Conservation (phyloP, 768 basidiomycete species). For the Royoungia palumana region DNA sequence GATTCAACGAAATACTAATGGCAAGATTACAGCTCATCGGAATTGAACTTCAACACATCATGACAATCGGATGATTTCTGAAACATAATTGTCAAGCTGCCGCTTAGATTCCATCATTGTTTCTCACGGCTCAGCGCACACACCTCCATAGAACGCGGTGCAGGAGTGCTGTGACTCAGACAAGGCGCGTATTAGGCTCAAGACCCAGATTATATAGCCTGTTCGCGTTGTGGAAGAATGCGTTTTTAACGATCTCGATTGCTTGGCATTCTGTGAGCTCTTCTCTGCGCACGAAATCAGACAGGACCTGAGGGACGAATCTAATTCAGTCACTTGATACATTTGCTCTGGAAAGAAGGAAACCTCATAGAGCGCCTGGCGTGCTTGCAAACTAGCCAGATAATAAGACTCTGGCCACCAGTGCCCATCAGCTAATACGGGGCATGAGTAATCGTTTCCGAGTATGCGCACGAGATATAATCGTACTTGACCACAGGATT, state of each 20-base stretch:
- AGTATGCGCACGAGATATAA: not conserved
- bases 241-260: conserved; percentile 47
- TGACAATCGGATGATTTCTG: no score
- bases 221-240: conserved; percentile 68
- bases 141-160: no score
- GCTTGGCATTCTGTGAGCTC: conserved; percentile 59
- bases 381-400: conserved; percentile 61
- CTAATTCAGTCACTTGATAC: conserved; percentile 51
- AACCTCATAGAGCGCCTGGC: conserved; percentile 59
- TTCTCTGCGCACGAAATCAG: conserved; percentile 42
- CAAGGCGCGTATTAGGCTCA: conserved; percentile 23
- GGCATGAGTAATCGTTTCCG: not conserved
- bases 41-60: no score
- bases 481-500: conserved; percentile 75
- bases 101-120: no score
- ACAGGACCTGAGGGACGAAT: conserved; percentile 55
- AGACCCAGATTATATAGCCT: conserved; percentile 57
- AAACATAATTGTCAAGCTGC: no score
- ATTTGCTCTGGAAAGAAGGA: conserved; percentile 2
- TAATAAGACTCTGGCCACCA: conserved; percentile 79
- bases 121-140: no score
- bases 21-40: no score
- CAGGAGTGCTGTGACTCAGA: not conserved
- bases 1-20: no score
- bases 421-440: conserved; percentile 18